Evolutionary conservation across 345 rosid species (phyloP).

Genomic region (Durio zibethinus): DNA sequence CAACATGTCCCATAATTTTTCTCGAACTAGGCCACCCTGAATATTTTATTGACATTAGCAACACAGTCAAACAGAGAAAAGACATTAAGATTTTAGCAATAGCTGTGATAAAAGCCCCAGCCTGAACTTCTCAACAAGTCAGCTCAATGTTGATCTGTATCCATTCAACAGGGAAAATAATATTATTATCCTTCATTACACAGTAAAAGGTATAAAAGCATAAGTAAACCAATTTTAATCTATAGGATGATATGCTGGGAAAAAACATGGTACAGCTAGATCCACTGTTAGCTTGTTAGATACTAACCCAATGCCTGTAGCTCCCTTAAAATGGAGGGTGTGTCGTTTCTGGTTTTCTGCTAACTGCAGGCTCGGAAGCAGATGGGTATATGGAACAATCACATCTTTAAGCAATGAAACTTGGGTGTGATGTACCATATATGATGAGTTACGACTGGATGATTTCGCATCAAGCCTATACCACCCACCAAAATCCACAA

Average conservation of each 20-base stretch:
- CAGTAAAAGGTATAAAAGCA: neutral
- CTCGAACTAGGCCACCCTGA: conserved; percentile 84
- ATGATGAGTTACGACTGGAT: conserved; percentile 43
- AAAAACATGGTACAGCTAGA: neutral
- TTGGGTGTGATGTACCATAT: conserved; percentile 71
- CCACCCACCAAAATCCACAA: conserved; percentile 99
- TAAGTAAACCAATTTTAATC: neutral
- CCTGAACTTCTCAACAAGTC: neutral
- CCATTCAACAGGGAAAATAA: neutral
- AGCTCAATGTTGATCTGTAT: neutral
- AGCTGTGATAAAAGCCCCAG: neutral
- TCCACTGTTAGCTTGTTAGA: neutral
- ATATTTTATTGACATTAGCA: neutral
- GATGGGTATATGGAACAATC: conserved; percentile 83
- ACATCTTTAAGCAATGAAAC: conserved; percentile 96
- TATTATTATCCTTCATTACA: neutral
- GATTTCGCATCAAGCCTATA: conserved; percentile 73
- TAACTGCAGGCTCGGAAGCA: conserved; percentile 65
- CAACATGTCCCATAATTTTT: conserved; percentile 82
- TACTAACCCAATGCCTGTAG: conserved; percentile 77
- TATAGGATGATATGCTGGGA: neutral
- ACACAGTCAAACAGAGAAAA: neutral
- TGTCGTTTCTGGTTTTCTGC: conserved; percentile 60
- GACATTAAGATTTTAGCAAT: neutral
- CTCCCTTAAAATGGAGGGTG: conserved; percentile 86